Percentiles rank a stretch among this genome's conserved stretches.
These are phyloP conservation scores for Rheum nobile DNA, from an alignment of 148 eudicot species.

Conservation along the genomic window DNA sequence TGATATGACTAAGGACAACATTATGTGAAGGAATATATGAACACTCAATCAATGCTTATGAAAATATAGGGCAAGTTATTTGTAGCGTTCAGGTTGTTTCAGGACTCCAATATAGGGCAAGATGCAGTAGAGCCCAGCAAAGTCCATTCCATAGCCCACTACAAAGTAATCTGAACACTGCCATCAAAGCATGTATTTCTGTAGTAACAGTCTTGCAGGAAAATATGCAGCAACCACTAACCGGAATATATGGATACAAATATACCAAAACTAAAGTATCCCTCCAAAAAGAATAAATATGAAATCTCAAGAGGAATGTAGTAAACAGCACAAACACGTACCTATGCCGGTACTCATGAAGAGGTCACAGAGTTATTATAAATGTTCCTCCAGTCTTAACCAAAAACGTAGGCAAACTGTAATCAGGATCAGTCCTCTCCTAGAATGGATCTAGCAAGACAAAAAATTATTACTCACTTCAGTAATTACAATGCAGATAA, in stretches of 20 bases:
- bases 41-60: neutral
- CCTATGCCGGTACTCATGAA: no score
- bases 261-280: no score
- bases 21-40: neutral
- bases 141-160: conserved; percentile 87
- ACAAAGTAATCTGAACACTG: conserved; percentile 84
- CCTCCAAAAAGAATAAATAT: no score
- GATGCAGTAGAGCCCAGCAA: conserved; percentile 71
- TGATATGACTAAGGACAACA: neutral
- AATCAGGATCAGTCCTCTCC: neutral
- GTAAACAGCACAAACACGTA: no score
- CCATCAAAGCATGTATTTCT: conserved; percentile 1
- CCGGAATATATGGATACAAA: no score
- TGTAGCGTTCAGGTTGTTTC: conserved; percentile 74
- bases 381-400: no score
- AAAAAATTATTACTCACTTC: neutral
- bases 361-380: no score
- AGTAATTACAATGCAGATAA: neutral
- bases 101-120: conserved; percentile 79
- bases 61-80: conserved; percentile 5
- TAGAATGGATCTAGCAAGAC: neutral
- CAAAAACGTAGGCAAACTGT: neutral
- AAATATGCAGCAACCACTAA: neutral
- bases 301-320: no score
- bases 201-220: neutral